A percentile compares a stretch with the other conserved stretches of the same genome.
Evolutionary conservation across 345 rosid species (phyloP).

Genomic region (Punica granatum): DNA sequence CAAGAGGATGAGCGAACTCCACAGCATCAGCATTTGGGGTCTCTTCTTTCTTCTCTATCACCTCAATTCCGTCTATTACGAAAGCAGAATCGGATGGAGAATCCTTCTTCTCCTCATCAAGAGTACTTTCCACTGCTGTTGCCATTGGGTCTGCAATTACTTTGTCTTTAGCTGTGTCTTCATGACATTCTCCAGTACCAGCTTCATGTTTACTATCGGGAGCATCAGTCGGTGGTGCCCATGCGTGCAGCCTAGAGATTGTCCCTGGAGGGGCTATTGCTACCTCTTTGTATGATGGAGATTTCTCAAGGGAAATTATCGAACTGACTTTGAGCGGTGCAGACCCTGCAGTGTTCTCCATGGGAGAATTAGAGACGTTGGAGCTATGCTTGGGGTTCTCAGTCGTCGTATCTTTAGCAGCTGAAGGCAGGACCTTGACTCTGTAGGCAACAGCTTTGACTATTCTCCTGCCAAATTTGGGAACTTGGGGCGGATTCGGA

Average conservation of each 20-base stretch:
- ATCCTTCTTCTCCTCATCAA: conserved; percentile 28
- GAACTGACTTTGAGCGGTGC: conserved; percentile 30
- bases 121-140: conserved; percentile 20
- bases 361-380: conserved; percentile 30
- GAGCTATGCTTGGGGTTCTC: conserved; percentile 33
- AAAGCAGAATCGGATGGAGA: conserved; percentile 16
- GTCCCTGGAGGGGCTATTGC: conserved; percentile 96
- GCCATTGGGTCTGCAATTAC: conserved; percentile 21
- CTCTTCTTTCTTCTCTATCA: conserved; percentile 32
- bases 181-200: conserved; percentile 22
- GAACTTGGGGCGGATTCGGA: conserved; percentile 40
- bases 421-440: conserved; percentile 58
- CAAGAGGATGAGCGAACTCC: conserved; percentile 26
- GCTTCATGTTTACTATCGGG: conserved; percentile 33
- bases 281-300: conserved; percentile 97
- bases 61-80: conserved; percentile 22
- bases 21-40: conserved; percentile 26
- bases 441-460: conserved; percentile 78
- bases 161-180: conserved; percentile 28
- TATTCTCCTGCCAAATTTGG: conserved; percentile 74
- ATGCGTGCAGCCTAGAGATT: conserved; percentile 57
- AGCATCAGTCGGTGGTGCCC: conserved; percentile 39
- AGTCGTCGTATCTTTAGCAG: conserved; percentile 28
- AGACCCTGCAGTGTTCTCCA: conserved; percentile 32
- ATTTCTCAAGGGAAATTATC: conserved; percentile 65